Evolutionary conservation across 306 rosid species (phyloP), one percentile per base, ranked within the genome.

Genomic region (Dalbergia cochinchinensis): DNA sequence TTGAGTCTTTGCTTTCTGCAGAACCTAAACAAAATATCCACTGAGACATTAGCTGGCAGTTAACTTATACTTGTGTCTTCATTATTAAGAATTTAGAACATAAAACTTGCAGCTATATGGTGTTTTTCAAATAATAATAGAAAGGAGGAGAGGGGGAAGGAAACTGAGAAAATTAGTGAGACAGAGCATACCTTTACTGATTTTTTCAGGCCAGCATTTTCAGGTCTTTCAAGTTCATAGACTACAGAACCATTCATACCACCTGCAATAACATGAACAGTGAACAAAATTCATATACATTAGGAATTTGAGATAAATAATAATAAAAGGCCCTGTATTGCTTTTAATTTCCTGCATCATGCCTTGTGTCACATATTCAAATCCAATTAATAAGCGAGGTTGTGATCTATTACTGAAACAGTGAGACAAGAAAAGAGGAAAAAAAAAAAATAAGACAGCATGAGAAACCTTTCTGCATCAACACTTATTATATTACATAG

Each of bases 241-340:
- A 90, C 71, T 35, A 95, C 65, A 67, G 98, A 93, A 80, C 99
- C 98, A 78, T 95, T 93, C 99, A 91, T 95, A 37, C 99, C 99
- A 83, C 99, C 99, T 93, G 88, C 85, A 86, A 75, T 59, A 60
- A 78, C 65, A 78, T 47, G 80, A 53, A 78, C 68, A 77, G 63
- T 45, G 37, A 62, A 13, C 13, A 20, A 15, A 35, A 33, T 7
- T 15, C n/a, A 69, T 35, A 70, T 14, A 37, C 4, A 61, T 77
- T 51, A 11, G 8, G 58, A 60, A 80, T 33, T 31, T 66, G 42
- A 81, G 8, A 62, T 19, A 57, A 75, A 18, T 16, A 71, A 47
- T 45, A 59, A 60, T 19, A 76, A 62, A 65, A 82, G 26, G 26
- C 31, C 44, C 1, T 44, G 48, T 20, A 55, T 74, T 71, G 57